Base-by-base conservation (phyloP, 768 basidiomycete genomes). In the Boletus sp. region DNA sequence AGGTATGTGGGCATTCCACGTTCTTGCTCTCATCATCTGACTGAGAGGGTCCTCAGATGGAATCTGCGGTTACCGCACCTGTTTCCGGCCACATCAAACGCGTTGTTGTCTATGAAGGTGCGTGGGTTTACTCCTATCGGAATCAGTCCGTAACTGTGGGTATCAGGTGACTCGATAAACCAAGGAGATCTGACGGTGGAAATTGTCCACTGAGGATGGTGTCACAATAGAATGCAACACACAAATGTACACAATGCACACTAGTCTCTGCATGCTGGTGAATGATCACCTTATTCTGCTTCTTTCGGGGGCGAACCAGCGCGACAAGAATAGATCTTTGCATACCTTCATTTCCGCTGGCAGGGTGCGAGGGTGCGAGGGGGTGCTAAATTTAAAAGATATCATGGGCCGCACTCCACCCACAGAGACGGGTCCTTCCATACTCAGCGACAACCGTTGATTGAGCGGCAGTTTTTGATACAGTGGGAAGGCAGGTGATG, bases 51-150 rank as follows among this genome's bases (percentile, higher is more conserved):
- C 58, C 63, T 62, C 65, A 95, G 93, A 98, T 98, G 96, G 96
- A 99, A 77, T 93, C 91, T 58, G 86, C 91, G 58, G 93, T 98
- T 43, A 96, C 93, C 30, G 90, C 94, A 29, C 95, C 97, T 25
- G 96, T 98, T 41, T 94, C 94, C 47, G 97, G 97, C 41, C 93
- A 94, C 71, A 81, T 98, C 75, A 94, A 93, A 76, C 88, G 96
- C 39, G 91, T 99, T 29, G 83, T 86, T 48, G 93, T 98, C 49
- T 83, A 85, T 58, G 90, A 94, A 82, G 91, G 89, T 87, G 60
- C 58, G 76, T 51, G 35, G 33, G 47, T 45, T 55, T 47, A 14
- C 41, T 47, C 21, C 7, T 19, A 11, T 47, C 37, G 13, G n/a
- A 38, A 50, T 21, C 39, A 13, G 25, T 43, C n/a, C 25, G 17